Base-by-base conservation (phyloP, 1,284 basidiomycete species). In the Pseudozyma sp. region DNA sequence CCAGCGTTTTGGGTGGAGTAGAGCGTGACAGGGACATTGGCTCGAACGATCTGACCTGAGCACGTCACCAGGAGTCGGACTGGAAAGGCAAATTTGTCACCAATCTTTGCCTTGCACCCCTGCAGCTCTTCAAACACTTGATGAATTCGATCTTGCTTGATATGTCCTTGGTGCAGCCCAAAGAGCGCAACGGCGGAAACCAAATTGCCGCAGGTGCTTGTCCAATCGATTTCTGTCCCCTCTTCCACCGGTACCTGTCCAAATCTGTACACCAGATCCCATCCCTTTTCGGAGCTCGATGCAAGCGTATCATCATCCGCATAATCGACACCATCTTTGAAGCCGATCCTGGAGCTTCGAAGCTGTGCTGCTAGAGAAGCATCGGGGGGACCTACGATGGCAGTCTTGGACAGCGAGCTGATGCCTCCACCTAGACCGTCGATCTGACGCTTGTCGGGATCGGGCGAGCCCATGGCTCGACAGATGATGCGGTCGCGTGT, bases 361-460 rank as follows among this genome's bases (percentile, higher is more conserved):
- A 73, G 49, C 7, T 30, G 45, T 1, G 46, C 35, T 5, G 52
- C 35, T 6, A 74, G 55, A 1, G 37, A 34, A 0, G 59, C 9
- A 14, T 66, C 54, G 1, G 80, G 78, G 8, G 72, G 53, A 5
- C 76, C 75, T 13, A 94, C 88, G 34, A 94, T 87, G 70, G 89
- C 90, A n/a, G 92, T 88, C 81, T 94, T 94, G 51, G 91, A 92
- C 6, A 92, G 87, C 54, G 90, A 92, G 6, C 90, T 91, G 35
- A 92, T 86, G 3, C 92, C 92, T 4, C 92, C 92, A 9, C 92
- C 92, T 30, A 86, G 72, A 13, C 85, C 92, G 76, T 93, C 90
- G 19, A 94, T 87, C 85, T 94, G 92, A 11, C 92, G 87, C 5
- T 89, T 89, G 78, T 92, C 87, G 0, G 90, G 88, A 78, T 94